Conservation (phyloP, 352 stramenopile genomes). For the Pythium pyrilobum region DNA sequence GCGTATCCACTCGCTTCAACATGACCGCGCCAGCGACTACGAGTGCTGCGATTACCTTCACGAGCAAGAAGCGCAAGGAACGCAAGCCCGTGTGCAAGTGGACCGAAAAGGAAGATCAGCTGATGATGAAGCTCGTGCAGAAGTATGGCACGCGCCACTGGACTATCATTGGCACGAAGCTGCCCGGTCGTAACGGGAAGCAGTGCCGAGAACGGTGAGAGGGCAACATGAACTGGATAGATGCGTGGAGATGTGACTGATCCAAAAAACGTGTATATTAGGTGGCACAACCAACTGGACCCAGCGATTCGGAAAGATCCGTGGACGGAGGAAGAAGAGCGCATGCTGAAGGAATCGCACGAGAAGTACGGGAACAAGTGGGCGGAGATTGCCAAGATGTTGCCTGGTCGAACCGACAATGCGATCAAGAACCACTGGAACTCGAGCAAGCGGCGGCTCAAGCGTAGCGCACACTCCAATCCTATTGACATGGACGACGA, state of each 20-base stretch:
- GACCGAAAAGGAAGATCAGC: conserved; percentile 84
- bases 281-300: conserved; percentile 95
- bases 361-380: conserved; percentile 88
- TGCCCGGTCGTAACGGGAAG: conserved; percentile 92
- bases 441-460: conserved; percentile 74
- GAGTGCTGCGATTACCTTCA: background rate
- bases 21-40: conserved; percentile 4
- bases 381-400: conserved; percentile 87
- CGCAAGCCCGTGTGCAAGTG: conserved; percentile 83
- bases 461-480: conserved; percentile 29
- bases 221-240: background rate
- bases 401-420: conserved; percentile 86
- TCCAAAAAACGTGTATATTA: too few species aligned
- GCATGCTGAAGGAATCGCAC: conserved; percentile 60
- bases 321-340: conserved; percentile 90
- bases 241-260: background rate
- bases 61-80: conserved; percentile 38
- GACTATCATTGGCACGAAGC: conserved; percentile 96
- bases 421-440: conserved; percentile 93
- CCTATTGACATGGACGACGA: background rate
- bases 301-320: conserved; percentile 90
- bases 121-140: conserved; percentile 86
- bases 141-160: conserved; percentile 95
- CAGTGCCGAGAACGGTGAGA: conserved; percentile 91
- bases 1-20: background rate